phyloP scores from a whole-genome alignment of 2,329 filamentous ascomycete genomes.

The Diaporthe sp. region DNA sequence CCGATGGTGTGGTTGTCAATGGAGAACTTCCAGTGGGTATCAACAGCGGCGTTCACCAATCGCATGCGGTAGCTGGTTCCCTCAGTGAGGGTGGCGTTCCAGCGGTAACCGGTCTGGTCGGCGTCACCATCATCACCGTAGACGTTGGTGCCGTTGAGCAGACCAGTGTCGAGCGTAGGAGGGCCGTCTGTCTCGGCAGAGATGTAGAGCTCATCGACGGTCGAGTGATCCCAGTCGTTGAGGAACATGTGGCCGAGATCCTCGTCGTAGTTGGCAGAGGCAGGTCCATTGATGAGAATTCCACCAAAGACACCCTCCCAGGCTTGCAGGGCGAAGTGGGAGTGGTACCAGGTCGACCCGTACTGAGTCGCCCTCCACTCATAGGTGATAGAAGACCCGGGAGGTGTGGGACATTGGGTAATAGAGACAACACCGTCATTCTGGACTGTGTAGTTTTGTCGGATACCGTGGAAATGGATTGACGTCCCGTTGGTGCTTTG shows the following conservation, averaged over 20 bases:
- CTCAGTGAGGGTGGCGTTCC: constrained; percentile 54
- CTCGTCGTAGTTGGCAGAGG: constrained; percentile 70
- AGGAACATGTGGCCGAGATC: constrained; percentile 73
- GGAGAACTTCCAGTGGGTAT: constrained; percentile 44
- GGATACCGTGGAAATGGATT: constrained; percentile 57
- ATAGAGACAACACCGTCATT: constrained; percentile 55
- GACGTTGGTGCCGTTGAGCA: constrained; percentile 60
- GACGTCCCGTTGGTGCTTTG: constrained; percentile 52
- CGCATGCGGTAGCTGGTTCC: constrained; percentile 56
- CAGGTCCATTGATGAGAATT: constrained; percentile 72
- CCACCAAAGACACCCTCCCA: constrained; percentile 70
- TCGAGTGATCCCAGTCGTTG: constrained; percentile 68
- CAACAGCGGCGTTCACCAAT: constrained; percentile 35
- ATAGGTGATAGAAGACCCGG: constrained; percentile 67
- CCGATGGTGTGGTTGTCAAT: constrained; percentile 63
- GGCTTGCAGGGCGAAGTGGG: constrained; percentile 64
- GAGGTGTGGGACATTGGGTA: constrained; percentile 64
- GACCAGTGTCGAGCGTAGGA: constrained; percentile 56
- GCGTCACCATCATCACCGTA: constrained; percentile 48
- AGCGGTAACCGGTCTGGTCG: constrained; percentile 49
- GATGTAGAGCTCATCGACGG: constrained; percentile 54
- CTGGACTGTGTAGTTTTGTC: constrained; percentile 51
- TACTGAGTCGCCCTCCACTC: constrained; percentile 68
- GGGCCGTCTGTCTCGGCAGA: constrained; percentile 49
- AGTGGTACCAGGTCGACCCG: constrained; percentile 72